A percentile compares a stretch with the other conserved stretches of the same genome.
Conservation (phyloP, 2,329 filamentous ascomycete species). For the Cytospora mali region DNA sequence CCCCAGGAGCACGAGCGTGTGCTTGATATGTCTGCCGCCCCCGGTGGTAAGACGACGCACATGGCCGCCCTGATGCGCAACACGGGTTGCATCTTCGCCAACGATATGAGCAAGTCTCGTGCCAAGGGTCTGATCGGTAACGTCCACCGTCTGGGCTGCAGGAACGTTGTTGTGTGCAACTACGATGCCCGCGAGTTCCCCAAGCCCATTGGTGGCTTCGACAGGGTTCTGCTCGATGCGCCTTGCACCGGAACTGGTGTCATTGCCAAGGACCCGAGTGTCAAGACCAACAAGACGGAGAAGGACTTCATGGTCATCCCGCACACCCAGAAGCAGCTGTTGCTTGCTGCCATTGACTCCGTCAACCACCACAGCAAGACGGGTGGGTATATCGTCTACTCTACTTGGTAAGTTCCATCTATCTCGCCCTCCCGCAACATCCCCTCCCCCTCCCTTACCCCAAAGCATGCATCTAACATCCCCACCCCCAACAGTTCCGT, state of each 20-base stretch:
- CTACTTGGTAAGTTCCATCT: constrained; percentile 95
- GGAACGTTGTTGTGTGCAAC: constrained; percentile 93
- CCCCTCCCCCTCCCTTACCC: constrained; percentile 10
- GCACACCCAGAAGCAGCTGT: constrained; percentile 91
- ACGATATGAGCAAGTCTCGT: constrained; percentile 92
- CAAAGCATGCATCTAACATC: constrained; percentile 32
- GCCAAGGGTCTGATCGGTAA: constrained; percentile 98
- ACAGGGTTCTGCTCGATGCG: constrained; percentile 89
- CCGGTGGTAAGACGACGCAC: constrained; percentile 95
- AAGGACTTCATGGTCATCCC: constrained; percentile 92
- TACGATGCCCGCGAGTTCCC: constrained; percentile 95
- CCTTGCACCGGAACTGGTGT: constrained; percentile 97
- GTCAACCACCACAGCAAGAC: constrained; percentile 90
- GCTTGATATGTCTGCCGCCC: constrained; percentile 92
- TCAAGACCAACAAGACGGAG: constrained; percentile 98
- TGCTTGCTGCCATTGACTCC: constrained; percentile 91
- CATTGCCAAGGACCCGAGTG: constrained; percentile 92
- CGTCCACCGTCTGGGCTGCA: constrained; percentile 89
- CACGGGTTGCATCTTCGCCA: constrained; percentile 92
- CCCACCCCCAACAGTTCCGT: constrained; percentile 17
- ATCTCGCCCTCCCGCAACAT: too few species aligned
- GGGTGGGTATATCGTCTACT: constrained; percentile 94
- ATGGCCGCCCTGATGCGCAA: constrained; percentile 98
- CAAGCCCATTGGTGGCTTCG: constrained; percentile 91
- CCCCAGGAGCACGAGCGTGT: constrained; percentile 91